Conservation (phyloP, 495 filamentous ascomycete species). For the Aspergillus haitiensis region DNA sequence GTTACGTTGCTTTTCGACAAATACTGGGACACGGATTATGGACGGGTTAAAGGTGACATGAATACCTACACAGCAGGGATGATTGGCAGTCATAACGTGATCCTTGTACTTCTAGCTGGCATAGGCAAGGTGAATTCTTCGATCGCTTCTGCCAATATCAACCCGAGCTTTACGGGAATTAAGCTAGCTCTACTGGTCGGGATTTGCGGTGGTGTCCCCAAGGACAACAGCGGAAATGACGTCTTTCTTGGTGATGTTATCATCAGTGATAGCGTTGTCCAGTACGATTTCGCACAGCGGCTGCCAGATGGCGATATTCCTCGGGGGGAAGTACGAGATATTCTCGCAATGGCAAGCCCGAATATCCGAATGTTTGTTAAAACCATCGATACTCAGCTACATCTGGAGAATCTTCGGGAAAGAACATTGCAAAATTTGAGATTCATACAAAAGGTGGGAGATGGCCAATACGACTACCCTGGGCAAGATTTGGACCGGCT, state of each 20-base stretch:
- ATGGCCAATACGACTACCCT: not conserved
- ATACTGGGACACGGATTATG: no score
- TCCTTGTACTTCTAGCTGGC: no score
- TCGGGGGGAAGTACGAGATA: not conserved
- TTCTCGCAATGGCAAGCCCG: no score
- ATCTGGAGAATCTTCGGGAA: not conserved
- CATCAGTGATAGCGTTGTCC: not conserved
- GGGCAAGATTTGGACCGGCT: not conserved
- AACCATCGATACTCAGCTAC: not conserved
- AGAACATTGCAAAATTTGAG: not conserved
- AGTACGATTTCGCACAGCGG: not conserved
- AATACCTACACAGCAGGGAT: no score
- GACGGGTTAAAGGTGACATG: no score
- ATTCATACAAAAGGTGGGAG: not conserved
- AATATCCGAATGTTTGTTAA: not conserved
- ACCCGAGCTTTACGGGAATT: not conserved
- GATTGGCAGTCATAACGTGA: no score
- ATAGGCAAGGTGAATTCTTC: not conserved
- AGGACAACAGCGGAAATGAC: not conserved
- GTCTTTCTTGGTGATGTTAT: constrained; percentile 1
- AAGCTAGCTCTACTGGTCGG: not conserved
- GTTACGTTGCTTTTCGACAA: no score
- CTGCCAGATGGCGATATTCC: not conserved
- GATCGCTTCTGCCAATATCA: not conserved
- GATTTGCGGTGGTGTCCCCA: not conserved